A percentile compares a stretch with the other conserved stretches of the same genome.
phyloP scores from a whole-genome alignment of 352 stramenopile species.

The Vaucheria bursata region DNA sequence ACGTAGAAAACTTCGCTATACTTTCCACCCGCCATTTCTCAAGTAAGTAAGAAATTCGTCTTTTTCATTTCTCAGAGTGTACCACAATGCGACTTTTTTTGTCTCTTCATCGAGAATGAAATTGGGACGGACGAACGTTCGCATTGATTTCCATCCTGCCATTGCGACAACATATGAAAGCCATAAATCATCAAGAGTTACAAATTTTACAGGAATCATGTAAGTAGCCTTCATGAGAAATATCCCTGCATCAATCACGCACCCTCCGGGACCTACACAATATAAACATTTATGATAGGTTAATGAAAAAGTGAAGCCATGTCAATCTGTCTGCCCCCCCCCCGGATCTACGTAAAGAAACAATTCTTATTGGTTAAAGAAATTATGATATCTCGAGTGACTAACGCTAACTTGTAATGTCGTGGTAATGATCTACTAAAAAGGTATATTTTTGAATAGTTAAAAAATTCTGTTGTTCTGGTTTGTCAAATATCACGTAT shows the following conservation, averaged over 20 bases:
- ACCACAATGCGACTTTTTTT: neutral
- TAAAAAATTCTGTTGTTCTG: too few relatives aligned
- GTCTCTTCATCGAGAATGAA: slow-evolving; percentile 1
- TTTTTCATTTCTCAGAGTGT: neutral
- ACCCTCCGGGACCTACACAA: neutral
- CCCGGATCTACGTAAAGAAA: neutral
- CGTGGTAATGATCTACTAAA: neutral
- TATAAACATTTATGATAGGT: neutral
- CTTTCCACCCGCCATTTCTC: neutral
- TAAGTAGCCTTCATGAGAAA: neutral
- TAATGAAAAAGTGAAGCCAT: too few relatives aligned
- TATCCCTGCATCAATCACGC: neutral
- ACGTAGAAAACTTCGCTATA: too few relatives aligned
- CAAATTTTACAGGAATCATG: neutral
- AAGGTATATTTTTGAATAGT: neutral
- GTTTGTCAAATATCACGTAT: too few relatives aligned
- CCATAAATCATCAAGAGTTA: slow-evolving; percentile 1
- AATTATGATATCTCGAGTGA: neutral
- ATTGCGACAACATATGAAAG: neutral
- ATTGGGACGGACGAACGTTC: neutral
- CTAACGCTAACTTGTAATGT: neutral
- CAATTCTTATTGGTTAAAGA: neutral
- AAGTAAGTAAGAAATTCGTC: slow-evolving; percentile 2
- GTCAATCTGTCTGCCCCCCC: too few relatives aligned
- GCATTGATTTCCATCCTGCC: neutral